Percentiles rank a stretch among this genome's conserved stretches.
phyloP scores from a whole-genome alignment of 176 grass and related monocot genomes.

The Puya raimondii region DNA sequence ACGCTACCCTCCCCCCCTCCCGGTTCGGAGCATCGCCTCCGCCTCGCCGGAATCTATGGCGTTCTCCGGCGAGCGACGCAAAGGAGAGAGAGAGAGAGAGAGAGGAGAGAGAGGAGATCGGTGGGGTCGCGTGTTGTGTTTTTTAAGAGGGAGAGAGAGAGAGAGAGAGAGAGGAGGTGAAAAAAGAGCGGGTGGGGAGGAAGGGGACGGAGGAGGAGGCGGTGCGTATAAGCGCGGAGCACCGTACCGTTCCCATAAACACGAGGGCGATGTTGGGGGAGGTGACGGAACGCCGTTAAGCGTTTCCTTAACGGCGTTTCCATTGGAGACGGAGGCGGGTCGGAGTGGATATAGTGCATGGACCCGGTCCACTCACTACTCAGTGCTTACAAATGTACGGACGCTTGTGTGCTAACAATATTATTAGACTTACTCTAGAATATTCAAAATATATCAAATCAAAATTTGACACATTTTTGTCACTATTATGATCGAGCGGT shows the following conservation, averaged over 20 bases:
- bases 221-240: slow-evolving; percentile 38
- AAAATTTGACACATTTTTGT: no score
- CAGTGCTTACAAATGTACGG: no score
- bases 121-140: not conserved
- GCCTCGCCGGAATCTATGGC: not conserved
- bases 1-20: not conserved
- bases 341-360: not conserved
- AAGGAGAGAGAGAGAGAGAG: not conserved
- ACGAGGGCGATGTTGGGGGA: not conserved
- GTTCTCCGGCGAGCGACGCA: not conserved
- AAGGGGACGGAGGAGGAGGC: slow-evolving; percentile 13
- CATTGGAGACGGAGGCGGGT: not conserved
- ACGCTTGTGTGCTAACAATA: no score
- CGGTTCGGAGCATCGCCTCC: not conserved
- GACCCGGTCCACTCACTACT: no score
- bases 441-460: no score
- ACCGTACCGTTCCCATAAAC: slow-evolving; percentile 23
- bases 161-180: slow-evolving; percentile 1
- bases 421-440: no score
- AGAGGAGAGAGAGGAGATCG: not conserved
- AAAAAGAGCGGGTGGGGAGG: not conserved
- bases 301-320: not conserved
- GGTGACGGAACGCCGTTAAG: not conserved
- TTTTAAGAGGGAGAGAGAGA: slow-evolving; percentile 13
- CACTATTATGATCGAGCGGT: no score